phyloP scores from a whole-genome alignment of 73 alveolate genomes.

The Durusdinium trenchii region DNA sequence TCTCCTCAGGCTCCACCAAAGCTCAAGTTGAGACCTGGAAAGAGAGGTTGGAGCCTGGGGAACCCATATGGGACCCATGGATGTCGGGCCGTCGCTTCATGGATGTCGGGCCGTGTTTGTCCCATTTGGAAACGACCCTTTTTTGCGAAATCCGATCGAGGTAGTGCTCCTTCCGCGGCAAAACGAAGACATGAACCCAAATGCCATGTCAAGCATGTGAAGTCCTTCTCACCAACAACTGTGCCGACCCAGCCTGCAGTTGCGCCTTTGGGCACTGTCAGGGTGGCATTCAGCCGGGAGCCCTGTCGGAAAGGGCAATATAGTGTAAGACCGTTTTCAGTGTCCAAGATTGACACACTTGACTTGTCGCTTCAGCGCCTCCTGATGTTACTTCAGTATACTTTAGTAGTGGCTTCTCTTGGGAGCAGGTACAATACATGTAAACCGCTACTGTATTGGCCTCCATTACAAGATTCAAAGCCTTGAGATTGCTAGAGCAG shows the following conservation, averaged over 20 bases:
- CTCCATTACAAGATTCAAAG: no score
- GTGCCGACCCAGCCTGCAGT: background rate
- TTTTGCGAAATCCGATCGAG: background rate
- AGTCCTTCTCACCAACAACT: background rate
- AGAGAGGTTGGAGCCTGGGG: background rate
- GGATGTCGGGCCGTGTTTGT: background rate
- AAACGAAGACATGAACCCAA: no score
- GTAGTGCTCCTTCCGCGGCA: background rate
- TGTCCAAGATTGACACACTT: no score
- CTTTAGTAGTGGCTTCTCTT: no score
- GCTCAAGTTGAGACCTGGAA: slow-evolving; percentile 50
- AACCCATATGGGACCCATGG: background rate
- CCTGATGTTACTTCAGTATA: no score
- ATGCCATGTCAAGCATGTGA: no score
- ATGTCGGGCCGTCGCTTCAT: background rate
- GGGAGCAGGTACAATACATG: no score
- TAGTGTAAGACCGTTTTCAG: no score
- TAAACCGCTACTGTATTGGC: no score
- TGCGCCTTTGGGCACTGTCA: slow-evolving; percentile 59
- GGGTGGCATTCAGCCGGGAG: slow-evolving; percentile 33
- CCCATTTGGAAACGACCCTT: background rate
- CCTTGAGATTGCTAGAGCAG: no score
- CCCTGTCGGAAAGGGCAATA: no score
- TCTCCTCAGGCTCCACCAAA: slow-evolving; percentile 57
- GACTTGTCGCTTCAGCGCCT: no score